phyloP scores from a whole-genome alignment of 2,329 filamentous ascomycete genomes.

The Aspergillus jensenii region DNA sequence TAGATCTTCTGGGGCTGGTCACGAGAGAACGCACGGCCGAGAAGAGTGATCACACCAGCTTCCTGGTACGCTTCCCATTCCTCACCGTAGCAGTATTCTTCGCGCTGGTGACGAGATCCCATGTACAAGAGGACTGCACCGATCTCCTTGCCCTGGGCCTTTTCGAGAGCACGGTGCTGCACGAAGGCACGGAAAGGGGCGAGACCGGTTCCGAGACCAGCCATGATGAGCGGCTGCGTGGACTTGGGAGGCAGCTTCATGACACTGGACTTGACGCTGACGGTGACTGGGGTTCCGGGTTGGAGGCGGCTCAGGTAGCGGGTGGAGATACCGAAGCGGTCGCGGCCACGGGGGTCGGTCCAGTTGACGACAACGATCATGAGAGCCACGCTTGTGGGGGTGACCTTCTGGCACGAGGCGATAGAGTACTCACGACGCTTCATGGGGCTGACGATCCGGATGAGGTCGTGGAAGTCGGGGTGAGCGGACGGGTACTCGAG shows the following conservation, averaged over 20 bases:
- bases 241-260: constrained; percentile 95
- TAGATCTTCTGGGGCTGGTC: constrained; percentile 99
- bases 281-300: constrained; percentile 77
- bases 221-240: constrained; percentile 96
- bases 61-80: constrained; percentile 99
- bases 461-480: constrained; percentile 83
- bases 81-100: constrained; percentile 98
- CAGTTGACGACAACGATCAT: constrained; percentile 98
- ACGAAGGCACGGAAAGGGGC: constrained; percentile 99
- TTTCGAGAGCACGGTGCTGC: constrained; percentile 96
- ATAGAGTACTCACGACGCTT: constrained; percentile 99
- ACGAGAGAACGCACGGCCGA: constrained; percentile 91
- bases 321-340: constrained; percentile 89
- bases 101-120: constrained; percentile 92
- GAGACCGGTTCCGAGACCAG: constrained; percentile 93
- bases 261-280: constrained; percentile 94
- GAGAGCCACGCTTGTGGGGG: constrained; percentile 81
- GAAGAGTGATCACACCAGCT: constrained; percentile 88
- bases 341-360: constrained; percentile 83
- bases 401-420: constrained; percentile 92
- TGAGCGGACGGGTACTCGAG: constrained; percentile 87
- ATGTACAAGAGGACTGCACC: constrained; percentile 93
- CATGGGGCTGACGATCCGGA: constrained; percentile 82
- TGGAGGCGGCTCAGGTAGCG: constrained; percentile 78
- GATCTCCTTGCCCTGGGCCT: constrained; percentile 94